Base-by-base conservation (phyloP, 148 eudicot genomes). In the Gaultheria prostrata region DNA sequence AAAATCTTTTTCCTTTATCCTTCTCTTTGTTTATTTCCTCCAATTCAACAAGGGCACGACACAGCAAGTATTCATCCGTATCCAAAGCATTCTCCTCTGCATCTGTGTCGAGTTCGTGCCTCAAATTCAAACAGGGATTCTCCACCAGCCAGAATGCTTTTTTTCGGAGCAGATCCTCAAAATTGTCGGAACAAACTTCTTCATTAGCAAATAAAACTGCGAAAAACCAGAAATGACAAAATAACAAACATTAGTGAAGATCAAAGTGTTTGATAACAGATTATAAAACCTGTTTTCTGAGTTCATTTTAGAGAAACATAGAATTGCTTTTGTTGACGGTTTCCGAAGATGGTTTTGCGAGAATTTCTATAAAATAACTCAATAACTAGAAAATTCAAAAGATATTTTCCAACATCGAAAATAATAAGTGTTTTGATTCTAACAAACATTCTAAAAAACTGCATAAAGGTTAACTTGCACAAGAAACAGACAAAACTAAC, bases 181-280 rank as follows among this genome's bases (percentile, higher is more conserved):
- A n/a, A 35, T 73, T 73, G 24, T 75, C 53, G 45, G 17, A 43
- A 45, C 24, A 39, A 28, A 4, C 53, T 43, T 75, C 53, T 24
- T 67, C 72, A 45, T 45, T 46, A 75, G 78, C 21, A 49, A n/a
- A 46, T n/a, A 75, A 21, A 75, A 75, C 53, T 75, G 78, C 9
- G 24, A 46, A 75, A 45, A 21, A 10, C 15, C 6, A 69, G 0
- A 13, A 32, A 71, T 4, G 7, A 13, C 6, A 71, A 71, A 33
- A 32, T 54, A 53, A 54, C 57, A 54, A 17, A 54, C 57, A 54
- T 20, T 17, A 13, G 57, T 54, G 21, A 54, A 20, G 18, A 0
- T 54, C 20, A 14, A 4, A 17, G 20, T 54, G 0, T 4, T 0
- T 17, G 57, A 54, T 14, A 14, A 54, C 57, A 54, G 7, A 17